Percentiles rank a stretch among this genome's conserved stretches.
phyloP scores from a whole-genome alignment of 2,329 filamentous ascomycete genomes.

The Paraphoma sp. region DNA sequence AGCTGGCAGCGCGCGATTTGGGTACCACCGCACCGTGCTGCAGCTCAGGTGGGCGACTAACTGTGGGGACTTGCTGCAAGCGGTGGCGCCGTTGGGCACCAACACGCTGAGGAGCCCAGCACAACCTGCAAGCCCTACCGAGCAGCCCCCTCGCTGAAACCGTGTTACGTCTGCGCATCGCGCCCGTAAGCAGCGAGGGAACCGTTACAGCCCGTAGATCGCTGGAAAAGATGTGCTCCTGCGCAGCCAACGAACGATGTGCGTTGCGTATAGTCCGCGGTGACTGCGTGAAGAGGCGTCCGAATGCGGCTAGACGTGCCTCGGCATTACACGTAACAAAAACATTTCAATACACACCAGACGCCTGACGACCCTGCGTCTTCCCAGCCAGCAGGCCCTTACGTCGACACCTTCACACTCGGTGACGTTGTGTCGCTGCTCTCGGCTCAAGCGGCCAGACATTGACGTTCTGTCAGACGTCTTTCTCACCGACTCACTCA shows the following conservation, averaged over 20 bases:
- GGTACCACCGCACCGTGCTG: conserved; percentile 32
- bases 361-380: conserved; percentile 8
- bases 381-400: conserved; percentile 8
- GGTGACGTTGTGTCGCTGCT: conserved; percentile 15
- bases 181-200: background rate
- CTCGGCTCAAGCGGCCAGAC: background rate
- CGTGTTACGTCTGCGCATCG: conserved; percentile 3
- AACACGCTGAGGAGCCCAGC: conserved; percentile 24
- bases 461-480: conserved; percentile 10
- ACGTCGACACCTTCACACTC: background rate
- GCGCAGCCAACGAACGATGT: background rate
- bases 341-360: conserved; percentile 2
- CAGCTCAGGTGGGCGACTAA: conserved; percentile 29
- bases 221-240: background rate
- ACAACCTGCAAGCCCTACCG: conserved; percentile 5
- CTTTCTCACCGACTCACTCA: conserved; percentile 29
- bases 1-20: conserved; percentile 30
- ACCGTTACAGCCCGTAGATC: background rate
- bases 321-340: background rate
- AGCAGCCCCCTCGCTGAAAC: conserved; percentile 7
- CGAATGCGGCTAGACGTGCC: background rate
- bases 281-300: background rate
- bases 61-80: conserved; percentile 29
- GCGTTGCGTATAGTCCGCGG: background rate
- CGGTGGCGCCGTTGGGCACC: conserved; percentile 38